A percentile compares a stretch with the other conserved stretches of the same genome.
phyloP scores from a whole-genome alignment of 805 yeast species.

The Myxozyma neotropica region DNA sequence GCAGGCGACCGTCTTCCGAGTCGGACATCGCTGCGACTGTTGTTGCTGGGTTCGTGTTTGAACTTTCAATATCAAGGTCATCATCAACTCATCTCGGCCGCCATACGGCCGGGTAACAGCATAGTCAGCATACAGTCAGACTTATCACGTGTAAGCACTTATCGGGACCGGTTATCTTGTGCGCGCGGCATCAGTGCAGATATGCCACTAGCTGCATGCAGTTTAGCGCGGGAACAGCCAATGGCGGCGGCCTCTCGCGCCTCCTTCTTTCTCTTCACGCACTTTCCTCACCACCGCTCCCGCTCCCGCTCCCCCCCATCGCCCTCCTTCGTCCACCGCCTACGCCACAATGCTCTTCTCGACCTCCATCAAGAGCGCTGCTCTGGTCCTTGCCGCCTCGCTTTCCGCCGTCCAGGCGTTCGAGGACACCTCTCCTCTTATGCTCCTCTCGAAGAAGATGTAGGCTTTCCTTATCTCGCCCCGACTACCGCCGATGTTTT shows the following conservation, averaged over 20 bases:
- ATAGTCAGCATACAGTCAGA: not conserved
- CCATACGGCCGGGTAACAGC: conserved; percentile 1
- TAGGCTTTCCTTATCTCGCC: conserved; percentile 13
- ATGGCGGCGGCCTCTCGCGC: conserved; percentile 4
- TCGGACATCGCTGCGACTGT: not conserved
- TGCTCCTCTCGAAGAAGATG: conserved; percentile 34
- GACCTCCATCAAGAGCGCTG: conserved; percentile 24
- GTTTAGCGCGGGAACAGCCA: conserved; percentile 8
- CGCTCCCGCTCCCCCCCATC: not conserved
- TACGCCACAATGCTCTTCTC: conserved; percentile 21
- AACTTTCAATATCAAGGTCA: not conserved
- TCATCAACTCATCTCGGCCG: not conserved
- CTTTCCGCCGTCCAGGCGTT: conserved; percentile 32
- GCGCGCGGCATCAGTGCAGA: not conserved
- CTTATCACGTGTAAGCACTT: not conserved
- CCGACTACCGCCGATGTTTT: too few relatives aligned
- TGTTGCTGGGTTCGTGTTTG: not conserved
- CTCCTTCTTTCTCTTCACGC: conserved; percentile 7
- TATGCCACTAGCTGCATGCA: not conserved
- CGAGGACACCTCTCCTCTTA: conserved; percentile 37
- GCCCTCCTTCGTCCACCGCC: not conserved
- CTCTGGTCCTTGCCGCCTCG: conserved; percentile 28
- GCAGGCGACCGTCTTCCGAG: not conserved
- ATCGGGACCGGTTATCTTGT: conserved; percentile 4
- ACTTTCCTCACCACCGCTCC: not conserved